Evolutionary conservation across 2,329 filamentous ascomycete species (phyloP).

Genomic region (Phialophora tarda): DNA sequence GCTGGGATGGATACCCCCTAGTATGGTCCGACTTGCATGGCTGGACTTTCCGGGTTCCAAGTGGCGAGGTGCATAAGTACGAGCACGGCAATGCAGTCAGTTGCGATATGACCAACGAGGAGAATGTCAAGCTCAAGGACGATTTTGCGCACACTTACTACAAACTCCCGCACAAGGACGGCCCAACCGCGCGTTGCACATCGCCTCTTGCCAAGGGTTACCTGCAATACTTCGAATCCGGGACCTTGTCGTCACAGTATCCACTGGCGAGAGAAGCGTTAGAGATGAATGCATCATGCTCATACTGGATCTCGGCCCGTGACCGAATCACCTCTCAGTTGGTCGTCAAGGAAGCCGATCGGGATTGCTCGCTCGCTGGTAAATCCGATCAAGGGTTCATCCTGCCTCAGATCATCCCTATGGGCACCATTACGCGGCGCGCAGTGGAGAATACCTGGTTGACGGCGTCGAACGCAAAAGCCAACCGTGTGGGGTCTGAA

Average conservation of each 20-base stretch:
- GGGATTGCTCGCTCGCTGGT: slow-evolving; percentile 37
- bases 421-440: slow-evolving; percentile 94
- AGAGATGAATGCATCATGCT: slow-evolving; percentile 98
- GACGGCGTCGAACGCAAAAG: slow-evolving; percentile 95
- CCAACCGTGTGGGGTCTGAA: slow-evolving; percentile 93
- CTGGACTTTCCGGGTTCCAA: slow-evolving; percentile 85
- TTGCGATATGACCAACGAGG: slow-evolving; percentile 79
- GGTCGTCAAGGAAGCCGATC: slow-evolving; percentile 81
- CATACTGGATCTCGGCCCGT: slow-evolving; percentile 97
- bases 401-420: slow-evolving; percentile 91
- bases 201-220: slow-evolving; percentile 93
- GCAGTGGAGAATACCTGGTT: slow-evolving; percentile 98
- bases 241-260: slow-evolving; percentile 84
- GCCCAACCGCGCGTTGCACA: slow-evolving; percentile 79
- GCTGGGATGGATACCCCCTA: slow-evolving; percentile 88
- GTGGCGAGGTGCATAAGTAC: slow-evolving; percentile 68
- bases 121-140: slow-evolving; percentile 67
- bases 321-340: slow-evolving; percentile 94
- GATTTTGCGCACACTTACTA: slow-evolving; percentile 75
- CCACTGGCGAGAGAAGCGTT: slow-evolving; percentile 90
- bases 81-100: slow-evolving; percentile 71
- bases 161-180: slow-evolving; percentile 96
- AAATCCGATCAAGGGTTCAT: slow-evolving; percentile 73
- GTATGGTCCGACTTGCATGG: slow-evolving; percentile 93
- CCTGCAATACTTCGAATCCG: slow-evolving; percentile 86